Percentiles rank a stretch among this genome's conserved stretches.
Evolutionary conservation across 2,329 filamentous ascomycete species (phyloP).

Genomic region (Xylaria sp.): DNA sequence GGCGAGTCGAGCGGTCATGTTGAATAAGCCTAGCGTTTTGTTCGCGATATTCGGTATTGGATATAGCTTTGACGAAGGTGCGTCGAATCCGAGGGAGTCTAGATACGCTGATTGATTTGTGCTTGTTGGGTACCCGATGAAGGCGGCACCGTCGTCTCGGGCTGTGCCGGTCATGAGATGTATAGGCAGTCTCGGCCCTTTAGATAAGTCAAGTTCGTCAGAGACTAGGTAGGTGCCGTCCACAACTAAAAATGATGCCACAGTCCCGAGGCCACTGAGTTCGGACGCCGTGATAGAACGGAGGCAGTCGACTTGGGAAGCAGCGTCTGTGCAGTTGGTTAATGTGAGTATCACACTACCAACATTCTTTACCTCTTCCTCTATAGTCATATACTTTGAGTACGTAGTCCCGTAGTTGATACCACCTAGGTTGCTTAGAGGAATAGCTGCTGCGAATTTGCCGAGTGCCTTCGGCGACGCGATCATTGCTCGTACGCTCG

Average conservation of each 20-base stretch:
- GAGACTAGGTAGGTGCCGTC: not conserved
- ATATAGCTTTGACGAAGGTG: not conserved
- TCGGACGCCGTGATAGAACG: not conserved
- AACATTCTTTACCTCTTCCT: not conserved
- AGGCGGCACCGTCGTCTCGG: not conserved
- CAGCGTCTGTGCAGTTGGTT: not conserved
- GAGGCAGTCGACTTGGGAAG: not conserved
- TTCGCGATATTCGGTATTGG: not conserved
- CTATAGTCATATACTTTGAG: not conserved
- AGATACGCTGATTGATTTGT: not conserved
- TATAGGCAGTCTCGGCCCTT: not conserved
- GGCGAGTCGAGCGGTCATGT: not conserved
- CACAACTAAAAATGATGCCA: not conserved
- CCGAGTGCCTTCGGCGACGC: not conserved
- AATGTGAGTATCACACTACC: not conserved
- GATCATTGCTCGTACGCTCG: not conserved
- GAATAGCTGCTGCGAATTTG: not conserved
- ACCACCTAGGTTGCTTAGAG: not conserved
- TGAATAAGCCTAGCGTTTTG: not conserved
- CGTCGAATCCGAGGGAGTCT: not conserved
- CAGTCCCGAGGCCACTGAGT: not conserved
- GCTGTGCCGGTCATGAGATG: not conserved
- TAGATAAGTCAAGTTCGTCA: not conserved
- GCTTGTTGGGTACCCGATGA: not conserved
- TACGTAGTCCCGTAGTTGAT: not conserved